These are phyloP conservation scores for Porogramme epimiltina DNA, from an alignment of 1,284 basidiomycete species.

Conservation along the genomic window DNA sequence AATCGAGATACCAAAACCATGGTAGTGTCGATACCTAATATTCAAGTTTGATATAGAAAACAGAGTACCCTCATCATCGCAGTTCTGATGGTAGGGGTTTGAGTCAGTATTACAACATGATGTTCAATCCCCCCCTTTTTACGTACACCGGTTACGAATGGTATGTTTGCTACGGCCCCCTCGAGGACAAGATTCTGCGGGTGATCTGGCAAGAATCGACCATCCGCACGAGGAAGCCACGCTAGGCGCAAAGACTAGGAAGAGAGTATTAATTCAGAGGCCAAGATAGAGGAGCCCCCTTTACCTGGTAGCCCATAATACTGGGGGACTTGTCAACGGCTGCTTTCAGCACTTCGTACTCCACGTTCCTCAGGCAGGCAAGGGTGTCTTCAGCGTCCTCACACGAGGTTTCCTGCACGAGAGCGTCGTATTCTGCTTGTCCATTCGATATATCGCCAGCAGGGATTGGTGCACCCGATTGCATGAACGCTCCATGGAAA, in stretches of 20 bases:
- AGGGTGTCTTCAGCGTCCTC: conserved; percentile 34
- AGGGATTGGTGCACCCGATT: conserved; percentile 38
- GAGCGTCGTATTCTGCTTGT: conserved; percentile 35
- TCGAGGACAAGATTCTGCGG: conserved; percentile 28
- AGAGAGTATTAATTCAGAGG: not conserved
- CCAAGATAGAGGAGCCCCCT: not conserved
- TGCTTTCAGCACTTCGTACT: conserved; percentile 30
- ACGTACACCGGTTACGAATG: conserved; percentile 30
- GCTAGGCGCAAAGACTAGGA: conserved; percentile 26
- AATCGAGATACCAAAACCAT: not conserved
- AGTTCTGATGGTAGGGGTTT: not conserved
- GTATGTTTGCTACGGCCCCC: conserved; percentile 32
- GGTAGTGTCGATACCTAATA: not conserved
- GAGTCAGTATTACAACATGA: not conserved
- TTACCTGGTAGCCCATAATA: conserved; percentile 31
- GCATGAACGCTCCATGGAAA: conserved; percentile 38
- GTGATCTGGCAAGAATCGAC: conserved; percentile 33
- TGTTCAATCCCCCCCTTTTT: too few species aligned
- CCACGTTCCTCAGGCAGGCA: conserved; percentile 39
- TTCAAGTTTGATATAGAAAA: conserved; percentile 1
- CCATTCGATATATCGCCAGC: conserved; percentile 33
- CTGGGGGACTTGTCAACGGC: conserved; percentile 32
- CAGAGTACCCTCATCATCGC: conserved; percentile 3
- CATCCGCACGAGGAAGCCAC: conserved; percentile 41
- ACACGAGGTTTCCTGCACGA: conserved; percentile 36